phyloP scores from a whole-genome alignment of 1,284 basidiomycete species.

The Ganoderma lingzhi region DNA sequence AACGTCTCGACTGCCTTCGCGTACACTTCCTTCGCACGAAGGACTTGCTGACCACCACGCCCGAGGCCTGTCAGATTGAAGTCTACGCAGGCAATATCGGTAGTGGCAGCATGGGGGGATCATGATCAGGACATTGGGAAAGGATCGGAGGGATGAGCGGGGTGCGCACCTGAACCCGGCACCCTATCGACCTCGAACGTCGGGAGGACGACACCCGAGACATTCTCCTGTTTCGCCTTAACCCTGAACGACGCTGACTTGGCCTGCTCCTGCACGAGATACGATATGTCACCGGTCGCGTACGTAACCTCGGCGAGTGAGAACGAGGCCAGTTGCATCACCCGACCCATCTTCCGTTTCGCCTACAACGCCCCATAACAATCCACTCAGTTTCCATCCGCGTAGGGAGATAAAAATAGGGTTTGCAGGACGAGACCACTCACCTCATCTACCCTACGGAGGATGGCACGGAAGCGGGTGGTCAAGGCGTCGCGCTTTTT shows the following conservation, averaged over 20 bases:
- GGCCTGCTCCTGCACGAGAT: constrained; percentile 92
- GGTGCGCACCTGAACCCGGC: constrained; percentile 75
- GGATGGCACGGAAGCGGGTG: constrained; percentile 89
- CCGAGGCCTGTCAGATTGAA: constrained; percentile 98
- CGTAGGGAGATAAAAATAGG: too few species aligned
- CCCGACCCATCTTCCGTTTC: constrained; percentile 98
- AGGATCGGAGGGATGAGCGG: not conserved
- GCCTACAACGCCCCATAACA: constrained; percentile 60
- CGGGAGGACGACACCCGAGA: constrained; percentile 97
- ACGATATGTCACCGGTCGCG: constrained; percentile 96
- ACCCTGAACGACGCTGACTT: constrained; percentile 95
- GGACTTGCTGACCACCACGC: constrained; percentile 96
- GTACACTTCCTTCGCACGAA: constrained; percentile 94
- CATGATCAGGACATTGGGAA: not conserved
- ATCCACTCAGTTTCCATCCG: not conserved
- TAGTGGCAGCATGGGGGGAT: not conserved
- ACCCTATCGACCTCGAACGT: constrained; percentile 93
- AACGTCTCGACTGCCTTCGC: constrained; percentile 97
- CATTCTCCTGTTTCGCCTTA: constrained; percentile 97
- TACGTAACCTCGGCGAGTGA: constrained; percentile 99
- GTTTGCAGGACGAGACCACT: constrained; percentile 34
- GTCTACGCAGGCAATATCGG: constrained; percentile 58
- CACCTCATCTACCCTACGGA: constrained; percentile 95
- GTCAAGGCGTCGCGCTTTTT: constrained; percentile 98
- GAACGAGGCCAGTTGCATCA: constrained; percentile 99